Percentiles rank a stretch among this genome's conserved stretches.
Evolutionary conservation across 2,329 filamentous ascomycete genomes (phyloP).

Genomic region (Chaetomium globosum): DNA sequence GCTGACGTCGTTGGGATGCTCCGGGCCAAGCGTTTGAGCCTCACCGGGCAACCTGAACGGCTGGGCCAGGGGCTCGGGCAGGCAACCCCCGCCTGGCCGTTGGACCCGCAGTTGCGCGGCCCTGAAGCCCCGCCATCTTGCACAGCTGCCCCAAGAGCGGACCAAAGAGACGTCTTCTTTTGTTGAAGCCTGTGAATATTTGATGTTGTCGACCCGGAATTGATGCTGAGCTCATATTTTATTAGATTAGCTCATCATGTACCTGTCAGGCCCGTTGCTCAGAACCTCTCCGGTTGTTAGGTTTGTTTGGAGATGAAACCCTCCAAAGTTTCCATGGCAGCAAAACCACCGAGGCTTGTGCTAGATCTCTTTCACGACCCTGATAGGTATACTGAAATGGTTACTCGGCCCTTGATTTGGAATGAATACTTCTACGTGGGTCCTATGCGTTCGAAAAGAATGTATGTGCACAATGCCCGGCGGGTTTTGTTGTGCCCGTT

Average conservation of each 20-base stretch:
- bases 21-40: slow-evolving; percentile 23
- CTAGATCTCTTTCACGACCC: background rate
- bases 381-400: background rate
- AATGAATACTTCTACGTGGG: too few species aligned
- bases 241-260: background rate
- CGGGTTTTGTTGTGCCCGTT: background rate
- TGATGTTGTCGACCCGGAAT: background rate
- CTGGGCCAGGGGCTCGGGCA: slow-evolving; percentile 5
- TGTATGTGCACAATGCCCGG: background rate
- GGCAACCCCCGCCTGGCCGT: slow-evolving; percentile 8
- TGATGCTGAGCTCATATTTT: background rate
- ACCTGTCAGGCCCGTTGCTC: background rate
- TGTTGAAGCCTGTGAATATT: background rate
- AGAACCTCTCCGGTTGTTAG: background rate
- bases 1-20: slow-evolving; percentile 22
- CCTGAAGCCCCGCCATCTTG: slow-evolving; percentile 3
- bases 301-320: background rate
- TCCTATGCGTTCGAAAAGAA: too few species aligned
- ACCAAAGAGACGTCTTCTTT: background rate
- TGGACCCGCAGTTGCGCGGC: slow-evolving; percentile 1
- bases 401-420: background rate
- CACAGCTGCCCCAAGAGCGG: background rate
- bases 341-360: background rate
- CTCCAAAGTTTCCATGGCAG: background rate
- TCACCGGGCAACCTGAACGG: slow-evolving; percentile 4